phyloP scores from a whole-genome alignment of 1,284 basidiomycete genomes.

The Violaceomyces palustris region DNA sequence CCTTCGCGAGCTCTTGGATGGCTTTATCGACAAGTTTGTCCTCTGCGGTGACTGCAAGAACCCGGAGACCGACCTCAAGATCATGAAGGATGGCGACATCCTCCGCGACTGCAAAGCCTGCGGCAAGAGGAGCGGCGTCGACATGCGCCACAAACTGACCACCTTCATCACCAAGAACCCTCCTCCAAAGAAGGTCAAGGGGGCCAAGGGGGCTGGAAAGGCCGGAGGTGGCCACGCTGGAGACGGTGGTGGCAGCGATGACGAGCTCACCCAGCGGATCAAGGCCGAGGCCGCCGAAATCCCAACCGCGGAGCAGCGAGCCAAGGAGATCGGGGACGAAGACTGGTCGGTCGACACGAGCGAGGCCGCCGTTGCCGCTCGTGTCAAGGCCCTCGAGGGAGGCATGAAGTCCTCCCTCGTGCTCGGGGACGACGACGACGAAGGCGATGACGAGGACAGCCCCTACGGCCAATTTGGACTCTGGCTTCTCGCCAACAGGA shows the following conservation, averaged over 20 bases:
- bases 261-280: slow-evolving; percentile 58
- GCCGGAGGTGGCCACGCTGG: slow-evolving; percentile 61
- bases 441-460: slow-evolving; percentile 58
- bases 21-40: slow-evolving; percentile 92
- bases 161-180: slow-evolving; percentile 98
- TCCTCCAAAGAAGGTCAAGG: slow-evolving; percentile 62
- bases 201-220: slow-evolving; percentile 50
- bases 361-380: slow-evolving; percentile 81
- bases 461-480: slow-evolving; percentile 78
- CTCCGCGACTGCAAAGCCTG: slow-evolving; percentile 97
- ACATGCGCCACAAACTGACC: slow-evolving; percentile 95
- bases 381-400: slow-evolving; percentile 71
- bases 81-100: slow-evolving; percentile 79
- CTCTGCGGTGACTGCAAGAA: slow-evolving; percentile 98
- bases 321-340: slow-evolving; percentile 56
- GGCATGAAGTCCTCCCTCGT: slow-evolving; percentile 60
- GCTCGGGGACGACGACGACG: slow-evolving; percentile 63
- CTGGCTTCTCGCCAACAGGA: slow-evolving; percentile 79
- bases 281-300: slow-evolving; percentile 55
- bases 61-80: slow-evolving; percentile 92
- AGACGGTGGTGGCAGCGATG: slow-evolving; percentile 52
- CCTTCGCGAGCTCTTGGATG: slow-evolving; percentile 90
- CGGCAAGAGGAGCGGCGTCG: slow-evolving; percentile 81
- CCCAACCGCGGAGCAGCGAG: slow-evolving; percentile 57
- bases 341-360: slow-evolving; percentile 90